These are phyloP conservation scores for Xylaria sp. DNA, from an alignment of 2,329 filamentous ascomycete species.

Conservation along the genomic window DNA sequence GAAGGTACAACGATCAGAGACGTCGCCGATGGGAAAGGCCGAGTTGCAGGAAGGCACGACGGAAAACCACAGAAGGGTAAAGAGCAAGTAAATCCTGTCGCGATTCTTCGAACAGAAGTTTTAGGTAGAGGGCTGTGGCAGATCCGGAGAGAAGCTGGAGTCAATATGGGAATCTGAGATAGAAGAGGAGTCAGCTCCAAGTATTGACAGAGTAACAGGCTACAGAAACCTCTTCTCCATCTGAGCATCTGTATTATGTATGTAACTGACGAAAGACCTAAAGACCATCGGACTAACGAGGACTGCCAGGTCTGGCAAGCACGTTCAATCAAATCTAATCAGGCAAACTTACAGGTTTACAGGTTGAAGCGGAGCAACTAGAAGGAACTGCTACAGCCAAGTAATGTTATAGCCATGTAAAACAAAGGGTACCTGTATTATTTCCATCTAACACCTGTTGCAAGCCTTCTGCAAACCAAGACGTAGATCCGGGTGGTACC, in stretches of 20 bases:
- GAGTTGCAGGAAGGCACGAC: not conserved
- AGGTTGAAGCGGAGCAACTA: not conserved
- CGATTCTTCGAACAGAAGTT: not conserved
- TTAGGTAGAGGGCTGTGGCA: not conserved
- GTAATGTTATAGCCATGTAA: constrained; percentile 9
- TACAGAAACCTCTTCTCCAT: too few relatives aligned
- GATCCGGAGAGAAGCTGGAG: not conserved
- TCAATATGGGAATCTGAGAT: not conserved
- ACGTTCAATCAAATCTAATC: not conserved
- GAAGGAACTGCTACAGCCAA: constrained; percentile 4
- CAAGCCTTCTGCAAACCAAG: not conserved
- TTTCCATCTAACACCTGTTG: constrained; percentile 1
- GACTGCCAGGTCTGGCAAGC: not conserved
- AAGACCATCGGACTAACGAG: not conserved
- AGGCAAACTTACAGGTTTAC: constrained; percentile 9
- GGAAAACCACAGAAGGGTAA: not conserved
- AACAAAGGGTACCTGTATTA: constrained; percentile 1
- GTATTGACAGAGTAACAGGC: not conserved
- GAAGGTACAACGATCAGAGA: not conserved
- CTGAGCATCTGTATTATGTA: not conserved
- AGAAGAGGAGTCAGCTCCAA: constrained; percentile 17
- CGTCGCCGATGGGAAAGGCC: not conserved
- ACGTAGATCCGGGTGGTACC: constrained; percentile 11
- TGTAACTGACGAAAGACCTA: not conserved
- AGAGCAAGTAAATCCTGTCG: not conserved